phyloP scores from a whole-genome alignment of 176 grass and related monocot genomes.

The Urochloa ruziziensis region DNA sequence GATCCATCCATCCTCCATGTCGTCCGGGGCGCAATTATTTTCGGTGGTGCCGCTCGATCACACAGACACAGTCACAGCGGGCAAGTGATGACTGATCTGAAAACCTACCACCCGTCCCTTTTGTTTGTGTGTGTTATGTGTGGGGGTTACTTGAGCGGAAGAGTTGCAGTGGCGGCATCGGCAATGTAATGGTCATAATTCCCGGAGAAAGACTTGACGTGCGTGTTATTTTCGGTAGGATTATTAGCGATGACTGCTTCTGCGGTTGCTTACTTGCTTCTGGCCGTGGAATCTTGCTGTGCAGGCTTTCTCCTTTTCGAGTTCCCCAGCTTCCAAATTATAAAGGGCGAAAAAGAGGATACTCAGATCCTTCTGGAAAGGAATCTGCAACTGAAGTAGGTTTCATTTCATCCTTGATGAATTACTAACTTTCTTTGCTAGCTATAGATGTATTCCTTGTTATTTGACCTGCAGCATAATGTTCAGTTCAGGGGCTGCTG shows the following conservation, averaged over 20 bases:
- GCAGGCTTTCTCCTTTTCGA: neutral
- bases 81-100: neutral
- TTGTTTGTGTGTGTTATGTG: neutral
- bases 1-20: conserved; percentile 17
- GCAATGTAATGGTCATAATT: conserved; percentile 20
- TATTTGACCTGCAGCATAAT: neutral
- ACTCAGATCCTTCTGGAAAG: neutral
- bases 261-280: neutral
- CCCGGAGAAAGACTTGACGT: conserved; percentile 26
- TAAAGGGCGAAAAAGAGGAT: neutral
- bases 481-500: neutral
- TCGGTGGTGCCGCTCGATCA: neutral
- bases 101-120: conserved; percentile 7
- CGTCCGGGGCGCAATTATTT: conserved; percentile 15
- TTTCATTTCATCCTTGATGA: neutral
- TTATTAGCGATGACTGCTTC: neutral
- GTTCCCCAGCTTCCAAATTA: too few species aligned
- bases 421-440: neutral
- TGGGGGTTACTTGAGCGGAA: neutral
- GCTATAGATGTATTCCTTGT: neutral
- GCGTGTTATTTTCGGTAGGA: conserved; percentile 23
- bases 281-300: neutral
- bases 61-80: neutral
- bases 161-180: conserved; percentile 11
- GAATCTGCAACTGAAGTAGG: neutral